Evolutionary conservation across 108 stramenopile species (phyloP), one percentile per base, ranked within the genome.

Genomic region (Pelagomonas calceolata): DNA sequence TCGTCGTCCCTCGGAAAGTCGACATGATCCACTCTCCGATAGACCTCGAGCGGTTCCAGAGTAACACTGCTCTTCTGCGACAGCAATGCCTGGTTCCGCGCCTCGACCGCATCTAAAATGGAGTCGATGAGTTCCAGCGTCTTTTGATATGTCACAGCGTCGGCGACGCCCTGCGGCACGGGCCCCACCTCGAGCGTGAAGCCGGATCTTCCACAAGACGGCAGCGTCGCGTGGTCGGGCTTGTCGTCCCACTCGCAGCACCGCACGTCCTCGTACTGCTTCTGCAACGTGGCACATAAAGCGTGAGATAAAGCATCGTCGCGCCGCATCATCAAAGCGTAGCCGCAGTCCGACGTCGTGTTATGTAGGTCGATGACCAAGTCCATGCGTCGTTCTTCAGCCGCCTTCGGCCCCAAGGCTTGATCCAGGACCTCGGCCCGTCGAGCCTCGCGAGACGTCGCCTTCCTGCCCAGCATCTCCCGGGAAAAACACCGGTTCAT

Each of bases 121-220:
- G 16, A 4, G 35, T 21, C 66, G 33, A 34, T 34, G 66, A 4
- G 33, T 29, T 66, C 78, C 30, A 70, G 37, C 32, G 67, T 63
- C 14, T 81, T 33, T 73, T 86, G 91, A 45, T 88, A 86, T 51
- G 91, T 68, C 15, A 85, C 63, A 7, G 80, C 73, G 72, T 85
- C 67, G 76, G 90, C 89, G 0, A 90, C 89, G 31, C 89, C 89
- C 74, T 88, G 87, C 17, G 92, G 89, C 30, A 88, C 79, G 30
- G 87, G 85, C 29, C 92, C 92, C n/a, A 90, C 89, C 75, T 92
- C 92, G 73, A 92, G 85, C 12, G 88, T 86, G 63, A 92, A 84
- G 18, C 84, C 87, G 73, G 87, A 82, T 29, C 76, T 70, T 0
- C 83, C 90, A 68, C 85, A 81, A 0, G 84, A 81, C 29, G 84